phyloP scores from a whole-genome alignment of 257 asterid genomes.

The Buddleja alternifolia region DNA sequence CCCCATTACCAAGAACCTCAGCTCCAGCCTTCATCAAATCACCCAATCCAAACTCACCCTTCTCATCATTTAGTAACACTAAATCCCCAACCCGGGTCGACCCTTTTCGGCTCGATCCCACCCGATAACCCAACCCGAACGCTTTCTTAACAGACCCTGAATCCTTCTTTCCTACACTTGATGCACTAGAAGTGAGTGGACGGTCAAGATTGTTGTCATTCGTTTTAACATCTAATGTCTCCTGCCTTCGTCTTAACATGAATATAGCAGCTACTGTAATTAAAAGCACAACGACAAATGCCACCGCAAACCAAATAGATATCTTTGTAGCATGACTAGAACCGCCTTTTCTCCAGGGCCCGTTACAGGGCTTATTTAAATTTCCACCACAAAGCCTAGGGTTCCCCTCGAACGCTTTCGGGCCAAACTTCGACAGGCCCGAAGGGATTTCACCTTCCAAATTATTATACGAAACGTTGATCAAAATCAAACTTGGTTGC shows the following conservation, averaged over 20 bases:
- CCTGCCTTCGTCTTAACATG: constrained; percentile 41
- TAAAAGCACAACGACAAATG: constrained; percentile 21
- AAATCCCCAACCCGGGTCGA: constrained; percentile 50
- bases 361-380: constrained; percentile 37
- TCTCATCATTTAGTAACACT: constrained; percentile 54
- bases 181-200: no score
- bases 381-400: constrained; percentile 60
- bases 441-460: constrained; percentile 68
- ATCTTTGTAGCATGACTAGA: neutral
- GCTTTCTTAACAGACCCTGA: no score
- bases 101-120: no score
- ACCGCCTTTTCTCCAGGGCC: neutral
- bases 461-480: constrained; percentile 59
- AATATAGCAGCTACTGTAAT: constrained; percentile 37
- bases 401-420: constrained; percentile 59
- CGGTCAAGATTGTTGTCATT: no score
- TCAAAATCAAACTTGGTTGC: constrained; percentile 35
- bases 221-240: constrained; percentile 12
- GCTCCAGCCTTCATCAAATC: constrained; percentile 90
- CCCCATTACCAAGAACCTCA: constrained; percentile 69
- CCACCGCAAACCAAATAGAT: constrained; percentile 34
- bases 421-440: constrained; percentile 39
- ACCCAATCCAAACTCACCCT: constrained; percentile 64
- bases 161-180: constrained; percentile 35
- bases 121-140: no score